Conservation (phyloP, 2,329 filamentous ascomycete genomes). For the Penicillium sp. region DNA sequence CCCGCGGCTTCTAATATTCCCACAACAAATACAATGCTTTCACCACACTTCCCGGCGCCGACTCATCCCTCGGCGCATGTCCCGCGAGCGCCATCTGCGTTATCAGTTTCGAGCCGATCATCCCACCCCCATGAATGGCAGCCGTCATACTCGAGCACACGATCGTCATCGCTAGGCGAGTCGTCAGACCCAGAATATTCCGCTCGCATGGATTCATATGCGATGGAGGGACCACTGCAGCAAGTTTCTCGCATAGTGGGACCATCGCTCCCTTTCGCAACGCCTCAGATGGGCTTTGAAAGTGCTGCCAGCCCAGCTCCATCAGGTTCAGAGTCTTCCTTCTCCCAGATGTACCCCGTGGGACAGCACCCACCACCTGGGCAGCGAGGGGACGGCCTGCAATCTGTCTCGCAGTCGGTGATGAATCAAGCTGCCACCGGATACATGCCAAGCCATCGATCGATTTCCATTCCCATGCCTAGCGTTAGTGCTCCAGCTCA, state of each 20-base stretch:
- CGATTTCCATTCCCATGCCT: slow-evolving; percentile 27
- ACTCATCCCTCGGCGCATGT: slow-evolving; percentile 23
- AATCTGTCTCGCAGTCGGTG: slow-evolving; percentile 18
- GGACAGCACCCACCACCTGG: slow-evolving; percentile 13
- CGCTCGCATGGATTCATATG: slow-evolving; percentile 31
- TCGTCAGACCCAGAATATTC: slow-evolving; percentile 35
- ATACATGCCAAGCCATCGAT: slow-evolving; percentile 24
- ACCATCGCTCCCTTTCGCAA: slow-evolving; percentile 16
- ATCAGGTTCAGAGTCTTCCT: slow-evolving; percentile 25
- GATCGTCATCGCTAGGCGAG: slow-evolving; percentile 34
- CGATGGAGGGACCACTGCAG: slow-evolving; percentile 21
- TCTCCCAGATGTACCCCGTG: slow-evolving; percentile 26
- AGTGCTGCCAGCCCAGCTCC: slow-evolving; percentile 20
- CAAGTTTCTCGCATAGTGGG: slow-evolving; percentile 15
- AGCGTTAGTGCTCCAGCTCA: slow-evolving; percentile 13
- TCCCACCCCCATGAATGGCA: slow-evolving; percentile 36
- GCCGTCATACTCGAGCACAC: slow-evolving; percentile 30
- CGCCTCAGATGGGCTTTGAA: slow-evolving; percentile 30
- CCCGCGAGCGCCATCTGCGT: slow-evolving; percentile 28
- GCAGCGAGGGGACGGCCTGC: slow-evolving; percentile 19
- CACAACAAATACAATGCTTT: slow-evolving; percentile 26
- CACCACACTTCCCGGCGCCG: slow-evolving; percentile 32
- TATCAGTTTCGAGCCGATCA: slow-evolving; percentile 33
- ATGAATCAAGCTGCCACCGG: slow-evolving; percentile 13
- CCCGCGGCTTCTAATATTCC: slow-evolving; percentile 15